These are phyloP conservation scores for Ophiostoma perfectum DNA, from an alignment of 2,329 filamentous ascomycete genomes.

Conservation along the genomic window DNA sequence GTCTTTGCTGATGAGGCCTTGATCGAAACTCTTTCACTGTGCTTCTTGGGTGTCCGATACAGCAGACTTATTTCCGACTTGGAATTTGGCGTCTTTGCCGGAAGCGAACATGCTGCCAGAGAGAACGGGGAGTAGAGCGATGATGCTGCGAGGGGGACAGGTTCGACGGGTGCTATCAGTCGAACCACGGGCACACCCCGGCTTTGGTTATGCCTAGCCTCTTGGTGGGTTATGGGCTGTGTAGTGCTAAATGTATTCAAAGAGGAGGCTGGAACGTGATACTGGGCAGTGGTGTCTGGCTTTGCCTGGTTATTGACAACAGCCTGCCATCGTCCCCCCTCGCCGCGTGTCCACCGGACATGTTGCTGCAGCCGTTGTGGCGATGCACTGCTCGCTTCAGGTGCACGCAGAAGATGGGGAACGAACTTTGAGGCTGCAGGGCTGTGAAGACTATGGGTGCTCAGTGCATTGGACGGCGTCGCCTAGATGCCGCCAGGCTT, in stretches of 20 bases:
- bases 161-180: conserved; percentile 25
- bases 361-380: not conserved
- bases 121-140: not conserved
- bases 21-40: not conserved
- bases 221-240: not conserved
- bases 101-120: not conserved
- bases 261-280: too few species aligned
- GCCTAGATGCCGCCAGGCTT: not conserved
- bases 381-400: not conserved
- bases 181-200: conserved; percentile 6
- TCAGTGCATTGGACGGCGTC: not conserved
- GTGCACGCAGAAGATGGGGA: too few species aligned
- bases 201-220: not conserved
- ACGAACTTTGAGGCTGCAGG: too few species aligned
- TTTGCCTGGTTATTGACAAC: too few species aligned
- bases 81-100: not conserved
- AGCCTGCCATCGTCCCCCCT: not conserved
- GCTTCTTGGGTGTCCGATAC: not conserved
- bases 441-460: too few species aligned
- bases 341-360: not conserved
- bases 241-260: too few species aligned
- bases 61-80: not conserved
- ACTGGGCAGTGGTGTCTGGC: too few species aligned
- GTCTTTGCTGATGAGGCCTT: not conserved
- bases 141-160: conserved; percentile 20